Conservation (phyloP, 2,329 filamentous ascomycete genomes). For the Pyrenochaeta sp. region DNA sequence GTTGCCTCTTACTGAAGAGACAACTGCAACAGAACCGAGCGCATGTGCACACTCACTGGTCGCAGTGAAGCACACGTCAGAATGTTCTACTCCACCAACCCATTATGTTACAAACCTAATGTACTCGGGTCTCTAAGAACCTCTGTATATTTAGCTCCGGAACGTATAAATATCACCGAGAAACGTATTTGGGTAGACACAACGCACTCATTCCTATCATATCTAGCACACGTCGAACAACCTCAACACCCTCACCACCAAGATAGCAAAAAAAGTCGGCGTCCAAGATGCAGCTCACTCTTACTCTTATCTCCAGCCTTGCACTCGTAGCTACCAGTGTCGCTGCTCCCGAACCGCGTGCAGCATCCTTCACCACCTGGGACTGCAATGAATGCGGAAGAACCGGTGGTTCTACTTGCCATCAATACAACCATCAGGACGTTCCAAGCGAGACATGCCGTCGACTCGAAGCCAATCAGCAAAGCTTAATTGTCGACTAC, state of each 20-base stretch:
- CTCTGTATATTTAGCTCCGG: background rate
- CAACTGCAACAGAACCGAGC: background rate
- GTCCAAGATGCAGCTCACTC: constrained; percentile 1
- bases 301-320: background rate
- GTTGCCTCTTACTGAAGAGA: background rate
- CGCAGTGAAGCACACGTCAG: background rate
- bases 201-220: background rate
- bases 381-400: constrained; percentile 1
- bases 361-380: constrained; percentile 4
- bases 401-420: background rate
- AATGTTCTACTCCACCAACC: background rate
- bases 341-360: constrained; percentile 1
- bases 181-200: background rate
- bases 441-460: constrained; percentile 1
- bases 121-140: background rate
- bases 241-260: background rate
- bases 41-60: background rate
- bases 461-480: background rate
- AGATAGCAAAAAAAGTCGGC: background rate
- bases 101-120: background rate
- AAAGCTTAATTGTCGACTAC: background rate
- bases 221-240: background rate
- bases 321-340: constrained; percentile 1
- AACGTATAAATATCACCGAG: background rate
- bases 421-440: background rate